Conservation (phyloP, 2,329 filamentous ascomycete species). For the Pseudopyricularia javanii region DNA sequence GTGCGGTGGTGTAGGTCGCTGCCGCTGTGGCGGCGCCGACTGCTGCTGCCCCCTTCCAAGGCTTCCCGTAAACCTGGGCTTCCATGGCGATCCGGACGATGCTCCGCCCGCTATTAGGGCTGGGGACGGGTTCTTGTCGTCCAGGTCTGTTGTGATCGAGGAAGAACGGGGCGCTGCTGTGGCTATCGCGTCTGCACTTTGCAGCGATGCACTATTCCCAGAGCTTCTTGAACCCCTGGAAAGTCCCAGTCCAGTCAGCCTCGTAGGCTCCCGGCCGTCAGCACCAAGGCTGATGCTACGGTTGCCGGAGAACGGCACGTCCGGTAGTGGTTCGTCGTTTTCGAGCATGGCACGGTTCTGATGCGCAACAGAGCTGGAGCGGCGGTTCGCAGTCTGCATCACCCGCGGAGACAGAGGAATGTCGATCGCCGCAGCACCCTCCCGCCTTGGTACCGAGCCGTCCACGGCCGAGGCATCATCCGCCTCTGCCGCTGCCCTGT, state of each 20-base stretch:
- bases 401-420: slow-evolving; percentile 60
- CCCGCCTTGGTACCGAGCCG: slow-evolving; percentile 9
- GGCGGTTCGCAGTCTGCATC: slow-evolving; percentile 32
- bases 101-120: slow-evolving; percentile 25
- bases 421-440: slow-evolving; percentile 51
- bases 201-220: slow-evolving; percentile 14
- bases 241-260: slow-evolving; percentile 43
- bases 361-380: slow-evolving; percentile 60
- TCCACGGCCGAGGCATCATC: not conserved
- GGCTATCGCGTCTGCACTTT: slow-evolving; percentile 28
- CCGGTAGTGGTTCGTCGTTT: slow-evolving; percentile 34
- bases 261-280: slow-evolving; percentile 51
- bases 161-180: slow-evolving; percentile 23
- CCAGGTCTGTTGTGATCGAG: slow-evolving; percentile 18
- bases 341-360: slow-evolving; percentile 41
- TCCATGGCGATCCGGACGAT: slow-evolving; percentile 19
- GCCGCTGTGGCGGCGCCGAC: not conserved
- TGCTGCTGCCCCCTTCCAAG: not conserved
- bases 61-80: slow-evolving; percentile 26
- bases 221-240: not conserved
- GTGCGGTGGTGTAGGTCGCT: slow-evolving; percentile 26
- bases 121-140: slow-evolving; percentile 32
- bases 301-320: slow-evolving; percentile 46
- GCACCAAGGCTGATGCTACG: slow-evolving; percentile 57
- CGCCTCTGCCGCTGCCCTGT: slow-evolving; percentile 9